A percentile compares a stretch with the other conserved stretches of the same genome.
Evolutionary conservation across 305 asterid genomes (phyloP).

Genomic region (Fraxinus sp.): DNA sequence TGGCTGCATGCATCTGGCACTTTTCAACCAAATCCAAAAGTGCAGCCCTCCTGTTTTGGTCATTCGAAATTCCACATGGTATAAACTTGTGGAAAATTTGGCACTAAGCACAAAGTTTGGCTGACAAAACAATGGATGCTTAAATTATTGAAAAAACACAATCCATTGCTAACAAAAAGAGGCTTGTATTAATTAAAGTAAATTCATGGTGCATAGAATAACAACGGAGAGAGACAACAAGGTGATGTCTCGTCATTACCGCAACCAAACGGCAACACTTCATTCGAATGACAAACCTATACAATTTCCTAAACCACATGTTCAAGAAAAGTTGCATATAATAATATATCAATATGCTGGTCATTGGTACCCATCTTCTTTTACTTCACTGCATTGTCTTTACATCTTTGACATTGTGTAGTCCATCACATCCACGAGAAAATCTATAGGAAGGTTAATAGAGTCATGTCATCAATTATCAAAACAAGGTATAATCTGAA

Average conservation of each 20-base stretch:
- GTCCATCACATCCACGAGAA: slow-evolving; percentile 71
- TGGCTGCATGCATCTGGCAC: not conserved
- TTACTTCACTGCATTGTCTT: slow-evolving; percentile 10
- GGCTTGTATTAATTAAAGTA: not conserved
- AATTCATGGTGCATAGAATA: not conserved
- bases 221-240: slow-evolving; percentile 58
- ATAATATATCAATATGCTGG: not conserved
- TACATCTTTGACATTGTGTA: slow-evolving; percentile 58
- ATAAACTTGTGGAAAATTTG: too few relatives aligned
- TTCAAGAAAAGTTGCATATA: not conserved
- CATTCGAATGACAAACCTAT: slow-evolving; percentile 11
- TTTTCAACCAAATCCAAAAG: not conserved
- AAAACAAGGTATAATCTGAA: not conserved
- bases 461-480: not conserved
- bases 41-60: not conserved
- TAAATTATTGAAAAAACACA: not conserved
- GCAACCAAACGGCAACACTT: not conserved
- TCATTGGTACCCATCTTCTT: not conserved
- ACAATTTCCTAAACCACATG: not conserved
- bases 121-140: not conserved
- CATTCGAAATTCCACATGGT: too few relatives aligned
- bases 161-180: not conserved
- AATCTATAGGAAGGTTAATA: slow-evolving; percentile 44
- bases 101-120: not conserved
- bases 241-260: slow-evolving; percentile 68